These are phyloP conservation scores for Leishmania martiniquensis DNA, from an alignment of 208 protist genomes.

Conservation along the genomic window DNA sequence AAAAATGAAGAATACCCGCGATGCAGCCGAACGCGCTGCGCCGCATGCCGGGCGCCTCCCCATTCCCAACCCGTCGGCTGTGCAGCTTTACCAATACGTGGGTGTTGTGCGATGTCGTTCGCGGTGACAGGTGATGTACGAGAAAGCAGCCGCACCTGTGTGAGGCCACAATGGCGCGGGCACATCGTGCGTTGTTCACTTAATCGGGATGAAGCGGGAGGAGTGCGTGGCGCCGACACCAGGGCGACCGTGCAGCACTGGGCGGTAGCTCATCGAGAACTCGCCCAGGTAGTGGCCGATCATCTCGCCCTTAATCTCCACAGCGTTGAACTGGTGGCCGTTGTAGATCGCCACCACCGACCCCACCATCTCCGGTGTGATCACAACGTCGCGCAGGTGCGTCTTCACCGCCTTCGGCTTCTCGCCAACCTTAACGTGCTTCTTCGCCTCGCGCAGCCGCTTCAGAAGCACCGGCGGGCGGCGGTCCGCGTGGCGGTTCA, in stretches of 20 bases:
- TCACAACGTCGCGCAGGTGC: conserved; percentile 99
- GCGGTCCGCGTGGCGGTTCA: conserved; percentile 92
- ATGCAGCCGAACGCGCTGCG: too few species aligned
- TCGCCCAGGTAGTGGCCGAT: conserved; percentile 99
- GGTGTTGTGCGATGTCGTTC: too few species aligned
- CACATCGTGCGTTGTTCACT: too few species aligned
- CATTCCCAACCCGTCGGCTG: too few species aligned
- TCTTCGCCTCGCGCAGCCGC: conserved; percentile 98
- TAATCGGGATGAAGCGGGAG: conserved; percentile 89
- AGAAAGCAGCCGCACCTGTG: too few species aligned
- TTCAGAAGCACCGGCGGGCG: conserved; percentile 96
- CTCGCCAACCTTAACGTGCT: conserved; percentile 94
- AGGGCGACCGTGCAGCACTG: conserved; percentile 98
- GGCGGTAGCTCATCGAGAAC: conserved; percentile 99
- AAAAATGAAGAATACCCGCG: too few species aligned
- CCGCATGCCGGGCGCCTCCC: too few species aligned
- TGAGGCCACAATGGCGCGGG: too few species aligned
- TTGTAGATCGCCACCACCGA: conserved; percentile 99
- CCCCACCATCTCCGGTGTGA: conserved; percentile 99
- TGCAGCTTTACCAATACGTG: too few species aligned
- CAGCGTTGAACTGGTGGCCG: conserved; percentile 98
- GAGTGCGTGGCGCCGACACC: conserved; percentile 99
- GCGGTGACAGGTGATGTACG: too few species aligned
- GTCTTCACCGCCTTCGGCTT: conserved; percentile 99
- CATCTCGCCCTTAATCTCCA: conserved; percentile 99